Evolutionary conservation across 331 rosid genomes (phyloP), one percentile per base, ranked within the genome.

Genomic region (Erythrophleum ivorense): DNA sequence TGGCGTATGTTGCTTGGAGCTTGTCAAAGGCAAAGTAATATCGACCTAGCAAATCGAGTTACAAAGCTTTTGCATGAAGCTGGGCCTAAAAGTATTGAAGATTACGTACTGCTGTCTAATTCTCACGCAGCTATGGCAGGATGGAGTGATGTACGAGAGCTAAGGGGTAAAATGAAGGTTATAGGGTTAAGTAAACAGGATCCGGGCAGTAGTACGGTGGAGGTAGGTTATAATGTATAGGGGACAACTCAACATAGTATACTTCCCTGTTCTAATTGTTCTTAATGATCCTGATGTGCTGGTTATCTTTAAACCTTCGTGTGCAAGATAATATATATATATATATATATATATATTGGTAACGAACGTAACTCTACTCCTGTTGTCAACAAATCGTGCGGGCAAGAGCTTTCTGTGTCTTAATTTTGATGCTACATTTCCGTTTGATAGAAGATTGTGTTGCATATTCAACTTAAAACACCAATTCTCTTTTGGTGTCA

Each of bases 1-100:
- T 46, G 75, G 58, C 58, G 75, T 46, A 71, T 71, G 59, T 12
- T 50, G 63, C 63, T 31, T 33, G 77, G 77, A 72, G 48, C 77
- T 50, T 46, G 75, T 52, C 63, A 72, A 50, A 72, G 63, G 8
- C 63, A 72, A 52, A 38, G 62, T 52, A 50, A 72, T 36, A 72
- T 16, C 3, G 40, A 34, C 15, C 9, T 50, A 33, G 7, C 63
- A 72, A 48, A 33, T 33, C 14, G 62, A 33, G 31, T 72, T 16
- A 4, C 63, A 9, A 31, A 72, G 33, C 19, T 46, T 48, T 48
- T 48, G 13, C 75, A 71, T 29, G 75, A 71, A 48, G 41, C 59
- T 21, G 75, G 7, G 21, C 75, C 75, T 71, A 71, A 13, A 71
- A 48, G 58, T 48, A 13, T 24, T 71, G 75, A 71, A 29, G 75